phyloP scores from a whole-genome alignment of 2,329 filamentous ascomycete species.

The Pseudogymnoascus sp. region DNA sequence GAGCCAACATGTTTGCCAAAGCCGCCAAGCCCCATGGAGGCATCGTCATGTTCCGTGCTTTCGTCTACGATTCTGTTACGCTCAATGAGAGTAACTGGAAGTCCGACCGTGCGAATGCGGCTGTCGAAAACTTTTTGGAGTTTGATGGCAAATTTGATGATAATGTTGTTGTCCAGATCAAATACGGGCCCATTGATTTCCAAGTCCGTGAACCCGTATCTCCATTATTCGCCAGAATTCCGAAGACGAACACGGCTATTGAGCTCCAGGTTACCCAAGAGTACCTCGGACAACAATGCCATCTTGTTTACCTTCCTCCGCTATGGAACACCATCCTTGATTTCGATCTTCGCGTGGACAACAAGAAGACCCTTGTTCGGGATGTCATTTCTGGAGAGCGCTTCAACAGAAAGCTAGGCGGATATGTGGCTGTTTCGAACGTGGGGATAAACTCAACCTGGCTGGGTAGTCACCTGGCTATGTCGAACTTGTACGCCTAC shows the following conservation, averaged over 20 bases:
- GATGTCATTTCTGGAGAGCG: conserved; percentile 55
- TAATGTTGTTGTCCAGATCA: conserved; percentile 67
- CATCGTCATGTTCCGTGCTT: conserved; percentile 63
- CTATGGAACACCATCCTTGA: conserved; percentile 63
- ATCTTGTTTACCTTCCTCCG: conserved; percentile 60
- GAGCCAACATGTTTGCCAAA: conserved; percentile 60
- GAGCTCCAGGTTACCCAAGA: conserved; percentile 63
- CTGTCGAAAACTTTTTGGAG: conserved; percentile 57
- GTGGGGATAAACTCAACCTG: conserved; percentile 60
- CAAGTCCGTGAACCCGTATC: conserved; percentile 62
- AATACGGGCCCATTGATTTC: conserved; percentile 69
- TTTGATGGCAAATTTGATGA: conserved; percentile 61
- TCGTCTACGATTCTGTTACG: conserved; percentile 54
- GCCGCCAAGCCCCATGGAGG: conserved; percentile 52
- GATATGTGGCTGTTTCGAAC: conserved; percentile 60
- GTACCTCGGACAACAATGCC: conserved; percentile 63
- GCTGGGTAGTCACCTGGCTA: conserved; percentile 61
- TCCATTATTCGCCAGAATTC: conserved; percentile 52
- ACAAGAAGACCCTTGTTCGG: conserved; percentile 46
- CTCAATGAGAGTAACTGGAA: conserved; percentile 55
- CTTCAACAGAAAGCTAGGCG: conserved; percentile 50
- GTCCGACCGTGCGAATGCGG: conserved; percentile 62
- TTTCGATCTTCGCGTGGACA: conserved; percentile 58
- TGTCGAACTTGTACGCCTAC: conserved; percentile 67
- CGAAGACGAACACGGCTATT: conserved; percentile 43